Evolutionary conservation across 2,329 filamentous ascomycete species (phyloP).

Genomic region (Claviceps purpurea): DNA sequence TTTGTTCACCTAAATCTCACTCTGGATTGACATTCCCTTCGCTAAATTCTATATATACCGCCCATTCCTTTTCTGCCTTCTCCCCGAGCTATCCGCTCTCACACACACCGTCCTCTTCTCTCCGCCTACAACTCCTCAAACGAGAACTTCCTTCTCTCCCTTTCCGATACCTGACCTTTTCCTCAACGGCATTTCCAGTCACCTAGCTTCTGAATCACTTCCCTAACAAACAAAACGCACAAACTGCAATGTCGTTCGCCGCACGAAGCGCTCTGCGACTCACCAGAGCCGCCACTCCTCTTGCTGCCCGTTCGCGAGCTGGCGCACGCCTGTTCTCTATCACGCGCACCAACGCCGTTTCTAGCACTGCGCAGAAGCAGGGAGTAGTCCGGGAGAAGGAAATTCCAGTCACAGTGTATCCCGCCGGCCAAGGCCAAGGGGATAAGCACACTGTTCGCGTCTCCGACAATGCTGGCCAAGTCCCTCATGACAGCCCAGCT

Average conservation of each 20-base stretch:
- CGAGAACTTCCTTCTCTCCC: too few relatives aligned
- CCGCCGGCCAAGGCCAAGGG: constrained; percentile 32
- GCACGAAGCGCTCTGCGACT: constrained; percentile 22
- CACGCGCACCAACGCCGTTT: constrained; percentile 18
- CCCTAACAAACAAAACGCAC: neutral
- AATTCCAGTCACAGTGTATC: constrained; percentile 42
- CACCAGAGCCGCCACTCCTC: constrained; percentile 18
- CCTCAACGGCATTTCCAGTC: too few relatives aligned
- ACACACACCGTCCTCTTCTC: neutral
- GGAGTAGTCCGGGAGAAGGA: constrained; percentile 44
- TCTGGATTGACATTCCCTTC: neutral
- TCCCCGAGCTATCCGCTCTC: neutral
- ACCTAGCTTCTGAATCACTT: too few relatives aligned
- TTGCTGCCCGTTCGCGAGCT: constrained; percentile 12
- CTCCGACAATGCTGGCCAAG: constrained; percentile 25
- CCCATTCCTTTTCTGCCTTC: neutral
- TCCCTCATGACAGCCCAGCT: constrained; percentile 27
- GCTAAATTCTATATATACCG: neutral
- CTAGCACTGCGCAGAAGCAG: constrained; percentile 31
- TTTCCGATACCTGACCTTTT: too few relatives aligned
- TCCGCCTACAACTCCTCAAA: too few relatives aligned
- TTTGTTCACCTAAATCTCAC: neutral
- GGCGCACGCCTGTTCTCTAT: constrained; percentile 20
- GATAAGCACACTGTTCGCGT: constrained; percentile 45
- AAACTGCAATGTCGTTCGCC: constrained; percentile 20